Evolutionary conservation across 441 rosid species (phyloP).

Genomic region (Flueggea neowawraea): DNA sequence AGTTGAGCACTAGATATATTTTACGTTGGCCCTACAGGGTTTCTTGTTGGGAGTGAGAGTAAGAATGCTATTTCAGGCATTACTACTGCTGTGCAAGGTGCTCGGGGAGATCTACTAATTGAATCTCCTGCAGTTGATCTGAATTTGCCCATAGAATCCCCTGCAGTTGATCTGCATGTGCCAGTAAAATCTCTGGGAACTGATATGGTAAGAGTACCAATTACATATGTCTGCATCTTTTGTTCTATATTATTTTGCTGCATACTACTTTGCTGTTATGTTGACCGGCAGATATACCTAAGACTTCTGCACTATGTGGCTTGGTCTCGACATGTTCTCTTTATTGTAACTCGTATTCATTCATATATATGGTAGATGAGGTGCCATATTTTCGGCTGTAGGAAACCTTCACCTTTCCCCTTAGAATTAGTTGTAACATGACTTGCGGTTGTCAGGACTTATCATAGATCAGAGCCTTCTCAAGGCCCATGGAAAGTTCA

Average conservation of each 20-base stretch:
- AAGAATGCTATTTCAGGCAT: constrained; percentile 56
- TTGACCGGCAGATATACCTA: neutral
- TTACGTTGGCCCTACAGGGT: constrained; percentile 42
- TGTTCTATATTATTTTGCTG: neutral
- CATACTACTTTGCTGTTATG: no score
- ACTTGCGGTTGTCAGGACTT: no score
- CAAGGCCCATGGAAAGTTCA: no score
- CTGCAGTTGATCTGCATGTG: constrained; percentile 20
- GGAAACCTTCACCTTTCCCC: no score
- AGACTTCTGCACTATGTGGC: neutral
- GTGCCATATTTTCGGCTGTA: no score
- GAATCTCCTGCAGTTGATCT: constrained; percentile 34
- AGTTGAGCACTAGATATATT: constrained; percentile 27
- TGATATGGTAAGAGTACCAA: constrained; percentile 33
- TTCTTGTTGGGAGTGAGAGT: constrained; percentile 40
- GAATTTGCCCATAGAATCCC: constrained; percentile 14
- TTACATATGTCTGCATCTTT: neutral
- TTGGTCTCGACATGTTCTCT: neutral
- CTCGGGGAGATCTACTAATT: constrained; percentile 24
- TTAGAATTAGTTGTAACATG: no score
- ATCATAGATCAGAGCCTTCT: no score
- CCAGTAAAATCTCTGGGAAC: constrained; percentile 7
- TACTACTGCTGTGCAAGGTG: constrained; percentile 41
- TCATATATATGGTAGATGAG: neutral
- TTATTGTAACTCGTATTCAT: neutral